Evolutionary conservation across 352 stramenopile species (phyloP).

Genomic region (Phytophthora nicotianae): DNA sequence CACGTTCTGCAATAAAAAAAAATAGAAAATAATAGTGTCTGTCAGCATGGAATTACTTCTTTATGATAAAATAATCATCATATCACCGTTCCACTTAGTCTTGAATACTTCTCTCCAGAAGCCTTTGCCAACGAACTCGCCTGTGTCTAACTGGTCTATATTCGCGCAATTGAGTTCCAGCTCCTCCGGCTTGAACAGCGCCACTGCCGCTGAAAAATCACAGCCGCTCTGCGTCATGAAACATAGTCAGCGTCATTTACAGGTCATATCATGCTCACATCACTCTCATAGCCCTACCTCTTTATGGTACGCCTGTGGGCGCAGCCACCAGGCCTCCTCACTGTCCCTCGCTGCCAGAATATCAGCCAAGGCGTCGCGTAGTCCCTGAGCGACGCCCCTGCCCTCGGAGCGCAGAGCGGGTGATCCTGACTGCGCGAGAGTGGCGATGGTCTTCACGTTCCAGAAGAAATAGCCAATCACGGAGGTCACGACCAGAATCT

Average conservation of each 20-base stretch:
- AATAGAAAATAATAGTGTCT: neutral
- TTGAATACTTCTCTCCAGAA: constrained; percentile 80
- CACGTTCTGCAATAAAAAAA: constrained; percentile 39
- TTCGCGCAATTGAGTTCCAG: constrained; percentile 77
- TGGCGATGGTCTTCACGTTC: constrained; percentile 58
- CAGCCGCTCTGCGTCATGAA: constrained; percentile 48
- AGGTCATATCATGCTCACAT: constrained; percentile 7
- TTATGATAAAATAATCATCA: neutral
- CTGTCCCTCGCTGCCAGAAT: constrained; percentile 9
- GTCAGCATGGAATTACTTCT: neutral
- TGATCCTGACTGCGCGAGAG: constrained; percentile 23
- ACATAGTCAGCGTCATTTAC: constrained; percentile 5
- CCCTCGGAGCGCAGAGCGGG: constrained; percentile 21
- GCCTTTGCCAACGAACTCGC: constrained; percentile 65
- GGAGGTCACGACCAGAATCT: constrained; percentile 31
- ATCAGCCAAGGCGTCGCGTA: constrained; percentile 14
- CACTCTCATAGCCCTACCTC: constrained; percentile 41
- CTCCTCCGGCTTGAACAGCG: constrained; percentile 57
- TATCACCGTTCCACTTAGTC: constrained; percentile 69
- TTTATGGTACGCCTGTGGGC: constrained; percentile 49
- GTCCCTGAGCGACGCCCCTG: constrained; percentile 6
- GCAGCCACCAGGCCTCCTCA: constrained; percentile 54
- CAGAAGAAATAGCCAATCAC: constrained; percentile 54
- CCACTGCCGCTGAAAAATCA: constrained; percentile 66
- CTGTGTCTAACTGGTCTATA: constrained; percentile 53